Percentiles rank a stretch among this genome's conserved stretches.
Evolutionary conservation across 768 basidiomycete species (phyloP).

Genomic region (Leucogyrophana mollusca): DNA sequence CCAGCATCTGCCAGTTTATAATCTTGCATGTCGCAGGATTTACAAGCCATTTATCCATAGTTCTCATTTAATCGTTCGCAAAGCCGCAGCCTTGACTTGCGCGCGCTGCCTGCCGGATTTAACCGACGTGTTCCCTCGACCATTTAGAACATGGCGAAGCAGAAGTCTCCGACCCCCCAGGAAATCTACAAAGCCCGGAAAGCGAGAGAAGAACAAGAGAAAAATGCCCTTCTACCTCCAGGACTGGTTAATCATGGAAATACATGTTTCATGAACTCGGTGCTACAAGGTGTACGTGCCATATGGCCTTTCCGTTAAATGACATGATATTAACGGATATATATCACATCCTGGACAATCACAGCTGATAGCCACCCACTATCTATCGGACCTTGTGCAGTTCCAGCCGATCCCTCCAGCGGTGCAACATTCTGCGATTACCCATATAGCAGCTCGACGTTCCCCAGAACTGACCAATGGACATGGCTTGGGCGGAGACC

Average conservation of each 20-base stretch:
- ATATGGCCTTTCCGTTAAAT: conserved; percentile 12
- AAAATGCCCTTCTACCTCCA: conserved; percentile 61
- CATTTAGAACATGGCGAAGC: conserved; percentile 43
- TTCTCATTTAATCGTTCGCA: no score
- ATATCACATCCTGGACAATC: conserved; percentile 13
- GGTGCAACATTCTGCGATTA: conserved; percentile 38
- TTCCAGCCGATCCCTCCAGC: conserved; percentile 48
- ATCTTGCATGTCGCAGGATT: no score
- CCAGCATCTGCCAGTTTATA: no score
- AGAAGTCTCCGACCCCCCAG: conserved; percentile 58
- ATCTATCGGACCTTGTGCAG: conserved; percentile 56
- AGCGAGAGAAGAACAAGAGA: conserved; percentile 62
- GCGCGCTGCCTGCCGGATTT: not conserved
- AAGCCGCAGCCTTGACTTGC: no score
- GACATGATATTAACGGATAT: not conserved
- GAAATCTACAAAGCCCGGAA: conserved; percentile 60
- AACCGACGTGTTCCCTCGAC: not conserved
- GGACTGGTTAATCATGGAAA: conserved; percentile 81
- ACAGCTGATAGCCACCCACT: conserved; percentile 66
- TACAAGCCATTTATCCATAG: no score
- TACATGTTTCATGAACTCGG: conserved; percentile 97
- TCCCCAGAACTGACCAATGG: conserved; percentile 74
- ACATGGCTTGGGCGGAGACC: conserved; percentile 48
- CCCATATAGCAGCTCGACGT: conserved; percentile 43
- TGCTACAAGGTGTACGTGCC: conserved; percentile 77